Conservation (phyloP, 139 green algal genomes). For the Nannochloris sp. region DNA sequence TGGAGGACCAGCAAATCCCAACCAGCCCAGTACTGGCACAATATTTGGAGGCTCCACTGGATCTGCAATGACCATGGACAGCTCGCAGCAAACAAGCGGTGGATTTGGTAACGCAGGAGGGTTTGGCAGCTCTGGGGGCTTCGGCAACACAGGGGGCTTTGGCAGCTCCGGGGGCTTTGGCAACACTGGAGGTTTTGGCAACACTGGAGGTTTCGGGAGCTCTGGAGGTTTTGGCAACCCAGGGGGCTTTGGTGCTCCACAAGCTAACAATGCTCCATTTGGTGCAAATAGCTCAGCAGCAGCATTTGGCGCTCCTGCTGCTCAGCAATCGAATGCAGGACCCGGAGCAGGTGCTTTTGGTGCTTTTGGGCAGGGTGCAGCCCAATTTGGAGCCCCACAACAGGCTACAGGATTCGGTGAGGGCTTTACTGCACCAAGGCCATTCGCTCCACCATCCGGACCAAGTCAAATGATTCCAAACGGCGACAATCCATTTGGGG, state of each 20-base stretch:
- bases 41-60: background rate
- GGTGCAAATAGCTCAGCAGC: background rate
- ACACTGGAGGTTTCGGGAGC: background rate
- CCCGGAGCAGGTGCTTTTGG: background rate
- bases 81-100: no score
- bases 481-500: constrained; percentile 21
- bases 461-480: constrained; percentile 19
- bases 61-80: no score
- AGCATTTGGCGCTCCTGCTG: background rate
- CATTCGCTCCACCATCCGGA: background rate
- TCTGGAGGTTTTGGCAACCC: constrained; percentile 5
- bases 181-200: background rate
- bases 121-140: no score
- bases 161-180: no score
- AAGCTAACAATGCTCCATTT: background rate
- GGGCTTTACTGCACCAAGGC: background rate
- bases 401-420: constrained; percentile 8
- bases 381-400: background rate
- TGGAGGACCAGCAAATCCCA: background rate
- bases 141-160: no score
- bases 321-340: constrained; percentile 7
- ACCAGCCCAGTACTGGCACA: background rate
- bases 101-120: no score
- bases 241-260: background rate
- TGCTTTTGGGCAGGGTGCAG: no score